Conservation (phyloP, 164 flowering plant genomes). For the Paratinospora sagittata region DNA sequence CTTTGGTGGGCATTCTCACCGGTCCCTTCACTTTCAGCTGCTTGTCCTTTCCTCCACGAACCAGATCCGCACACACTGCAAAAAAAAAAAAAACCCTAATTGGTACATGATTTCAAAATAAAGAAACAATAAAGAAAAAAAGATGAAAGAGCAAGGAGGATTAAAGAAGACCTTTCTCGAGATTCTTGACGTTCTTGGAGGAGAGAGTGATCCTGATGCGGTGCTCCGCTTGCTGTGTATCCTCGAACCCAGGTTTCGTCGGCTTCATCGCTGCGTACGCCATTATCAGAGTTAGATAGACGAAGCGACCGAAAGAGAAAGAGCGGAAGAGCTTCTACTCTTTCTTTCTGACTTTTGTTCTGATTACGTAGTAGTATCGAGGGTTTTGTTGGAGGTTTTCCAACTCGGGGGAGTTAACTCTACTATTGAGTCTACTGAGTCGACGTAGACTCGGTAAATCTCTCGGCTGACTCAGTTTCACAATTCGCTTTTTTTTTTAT, state of each 20-base stretch:
- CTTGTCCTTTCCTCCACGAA: conserved; percentile 93
- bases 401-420: too few relatives aligned
- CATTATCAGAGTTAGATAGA: not conserved
- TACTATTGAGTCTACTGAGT: too few relatives aligned
- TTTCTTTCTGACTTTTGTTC: too few relatives aligned
- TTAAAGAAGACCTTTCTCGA: conserved; percentile 48
- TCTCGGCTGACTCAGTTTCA: too few relatives aligned
- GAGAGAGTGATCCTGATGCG: conserved; percentile 80
- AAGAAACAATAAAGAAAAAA: not conserved
- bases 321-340: not conserved
- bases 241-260: conserved; percentile 63
- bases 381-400: too few relatives aligned
- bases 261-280: conserved; percentile 60
- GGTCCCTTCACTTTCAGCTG: conserved; percentile 84
- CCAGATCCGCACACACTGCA: conserved; percentile 71
- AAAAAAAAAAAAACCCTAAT: not conserved
- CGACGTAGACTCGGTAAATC: too few relatives aligned
- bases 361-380: too few relatives aligned
- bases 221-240: conserved; percentile 45
- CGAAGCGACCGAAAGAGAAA: not conserved
- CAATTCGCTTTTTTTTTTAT: too few relatives aligned
- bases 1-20: conserved; percentile 92
- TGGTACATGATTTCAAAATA: not conserved
- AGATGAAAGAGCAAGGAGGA: too few relatives aligned
- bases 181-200: conserved; percentile 72